Conservation (phyloP, 1,284 basidiomycete genomes). For the Exobasidium rhododendri region DNA sequence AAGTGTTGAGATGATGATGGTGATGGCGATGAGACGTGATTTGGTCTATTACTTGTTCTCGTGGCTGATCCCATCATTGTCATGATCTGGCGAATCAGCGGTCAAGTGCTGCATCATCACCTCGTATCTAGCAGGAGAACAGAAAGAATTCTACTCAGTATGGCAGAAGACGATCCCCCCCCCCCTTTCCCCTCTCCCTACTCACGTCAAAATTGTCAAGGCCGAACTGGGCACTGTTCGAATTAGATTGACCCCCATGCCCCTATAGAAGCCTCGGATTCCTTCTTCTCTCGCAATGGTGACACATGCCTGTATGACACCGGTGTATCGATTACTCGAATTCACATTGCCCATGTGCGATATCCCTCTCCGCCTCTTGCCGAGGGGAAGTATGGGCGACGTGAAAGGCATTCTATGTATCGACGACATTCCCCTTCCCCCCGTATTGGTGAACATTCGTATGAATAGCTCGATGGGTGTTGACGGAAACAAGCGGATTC, state of each 20-base stretch:
- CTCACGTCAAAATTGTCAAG: constrained; percentile 47
- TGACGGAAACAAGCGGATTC: background rate
- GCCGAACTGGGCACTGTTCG: constrained; percentile 50
- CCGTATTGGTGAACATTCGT: too few relatives aligned
- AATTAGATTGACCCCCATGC: constrained; percentile 51
- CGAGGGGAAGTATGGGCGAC: background rate
- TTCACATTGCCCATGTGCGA: constrained; percentile 13
- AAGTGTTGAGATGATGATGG: too few relatives aligned
- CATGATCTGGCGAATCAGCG: background rate
- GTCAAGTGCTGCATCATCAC: constrained; percentile 44
- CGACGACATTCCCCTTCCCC: background rate
- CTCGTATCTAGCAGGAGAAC: constrained; percentile 29
- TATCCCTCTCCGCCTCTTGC: constrained; percentile 2
- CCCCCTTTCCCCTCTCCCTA: background rate
- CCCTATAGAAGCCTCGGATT: constrained; percentile 47
- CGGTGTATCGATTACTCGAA: constrained; percentile 26
- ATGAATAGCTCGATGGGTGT: background rate
- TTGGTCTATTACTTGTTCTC: too few relatives aligned
- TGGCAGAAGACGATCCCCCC: background rate
- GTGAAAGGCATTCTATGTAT: constrained; percentile 26
- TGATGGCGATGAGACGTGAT: too few relatives aligned
- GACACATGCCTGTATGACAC: constrained; percentile 33
- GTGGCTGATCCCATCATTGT: background rate
- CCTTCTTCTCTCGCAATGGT: constrained; percentile 44
- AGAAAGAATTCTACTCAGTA: background rate